phyloP scores from a whole-genome alignment of 352 stramenopile species.

The Paralagenidium karlingii region DNA sequence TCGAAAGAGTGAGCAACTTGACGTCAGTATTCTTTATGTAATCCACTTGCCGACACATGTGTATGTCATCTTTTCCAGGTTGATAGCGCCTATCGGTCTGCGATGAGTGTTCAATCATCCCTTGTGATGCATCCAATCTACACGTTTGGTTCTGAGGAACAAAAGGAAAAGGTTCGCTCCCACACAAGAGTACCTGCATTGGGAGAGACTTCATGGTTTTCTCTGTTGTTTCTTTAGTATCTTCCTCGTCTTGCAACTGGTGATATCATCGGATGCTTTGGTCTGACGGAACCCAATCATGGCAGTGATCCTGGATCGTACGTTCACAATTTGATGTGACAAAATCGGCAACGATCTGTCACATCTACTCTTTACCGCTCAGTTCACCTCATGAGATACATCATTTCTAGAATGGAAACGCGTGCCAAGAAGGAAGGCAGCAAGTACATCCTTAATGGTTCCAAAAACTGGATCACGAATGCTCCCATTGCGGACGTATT shows the following conservation, averaged over 20 bases:
- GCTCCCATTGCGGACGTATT: slow-evolving; percentile 95
- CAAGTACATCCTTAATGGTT: slow-evolving; percentile 94
- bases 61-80: no score
- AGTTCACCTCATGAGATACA: no score
- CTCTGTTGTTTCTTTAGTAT: slow-evolving; percentile 40
- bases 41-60: not conserved
- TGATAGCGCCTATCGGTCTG: slow-evolving; percentile 94
- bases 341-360: not conserved
- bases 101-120: slow-evolving; percentile 96
- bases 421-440: slow-evolving; percentile 73
- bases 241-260: slow-evolving; percentile 89
- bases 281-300: slow-evolving; percentile 97
- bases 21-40: not conserved
- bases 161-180: slow-evolving; percentile 85
- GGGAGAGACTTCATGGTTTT: not conserved
- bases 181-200: not conserved
- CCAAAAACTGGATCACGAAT: slow-evolving; percentile 96
- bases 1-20: slow-evolving; percentile 67
- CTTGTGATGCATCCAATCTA: slow-evolving; percentile 99
- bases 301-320: slow-evolving; percentile 90
- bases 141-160: slow-evolving; percentile 91
- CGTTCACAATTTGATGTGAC: slow-evolving; percentile 2
- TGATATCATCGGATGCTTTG: slow-evolving; percentile 97
- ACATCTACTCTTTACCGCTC: no score
- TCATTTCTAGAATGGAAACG: slow-evolving; percentile 87